phyloP scores from a whole-genome alignment of 345 rosid species.

The Lepidium africanum region DNA sequence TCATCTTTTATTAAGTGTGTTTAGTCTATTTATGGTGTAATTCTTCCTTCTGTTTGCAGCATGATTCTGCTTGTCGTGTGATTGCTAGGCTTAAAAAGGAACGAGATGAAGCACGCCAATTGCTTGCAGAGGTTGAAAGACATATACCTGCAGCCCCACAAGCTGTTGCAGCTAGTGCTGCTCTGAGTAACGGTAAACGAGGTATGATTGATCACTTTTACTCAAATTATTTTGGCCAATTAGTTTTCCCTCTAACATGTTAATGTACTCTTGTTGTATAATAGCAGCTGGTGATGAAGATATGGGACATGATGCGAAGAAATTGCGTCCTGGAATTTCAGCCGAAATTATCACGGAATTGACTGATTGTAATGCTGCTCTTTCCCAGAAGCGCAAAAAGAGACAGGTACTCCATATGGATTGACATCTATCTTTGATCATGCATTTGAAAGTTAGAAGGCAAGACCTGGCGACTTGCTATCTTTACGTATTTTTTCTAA shows the following conservation, averaged over 20 bases:
- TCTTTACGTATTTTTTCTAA: neutral
- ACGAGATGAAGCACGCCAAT: slow-evolving; percentile 79
- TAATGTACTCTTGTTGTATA: neutral
- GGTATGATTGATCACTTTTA: slow-evolving; percentile 29
- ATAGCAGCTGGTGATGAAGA: slow-evolving; percentile 49
- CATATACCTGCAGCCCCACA: slow-evolving; percentile 51
- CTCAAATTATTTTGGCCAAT: neutral
- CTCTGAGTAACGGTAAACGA: slow-evolving; percentile 81
- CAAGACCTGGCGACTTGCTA: neutral
- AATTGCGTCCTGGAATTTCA: slow-evolving; percentile 68
- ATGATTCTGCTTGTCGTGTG: slow-evolving; percentile 99
- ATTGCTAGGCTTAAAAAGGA: slow-evolving; percentile 96
- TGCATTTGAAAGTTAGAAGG: neutral
- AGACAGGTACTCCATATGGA: slow-evolving; percentile 44
- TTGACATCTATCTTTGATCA: neutral
- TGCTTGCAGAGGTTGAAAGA: slow-evolving; percentile 77
- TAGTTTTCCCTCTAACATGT: neutral
- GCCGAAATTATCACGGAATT: slow-evolving; percentile 53
- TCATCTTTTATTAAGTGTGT: neutral
- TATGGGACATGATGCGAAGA: slow-evolving; percentile 43
- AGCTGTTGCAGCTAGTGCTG: slow-evolving; percentile 38
- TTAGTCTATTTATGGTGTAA: neutral
- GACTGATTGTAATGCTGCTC: slow-evolving; percentile 79
- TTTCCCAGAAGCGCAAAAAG: slow-evolving; percentile 87
- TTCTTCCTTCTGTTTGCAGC: slow-evolving; percentile 40